Percentiles rank a stretch among this genome's conserved stretches.
phyloP scores from a whole-genome alignment of 495 filamentous ascomycete species.

The Podospora pseudocomata region DNA sequence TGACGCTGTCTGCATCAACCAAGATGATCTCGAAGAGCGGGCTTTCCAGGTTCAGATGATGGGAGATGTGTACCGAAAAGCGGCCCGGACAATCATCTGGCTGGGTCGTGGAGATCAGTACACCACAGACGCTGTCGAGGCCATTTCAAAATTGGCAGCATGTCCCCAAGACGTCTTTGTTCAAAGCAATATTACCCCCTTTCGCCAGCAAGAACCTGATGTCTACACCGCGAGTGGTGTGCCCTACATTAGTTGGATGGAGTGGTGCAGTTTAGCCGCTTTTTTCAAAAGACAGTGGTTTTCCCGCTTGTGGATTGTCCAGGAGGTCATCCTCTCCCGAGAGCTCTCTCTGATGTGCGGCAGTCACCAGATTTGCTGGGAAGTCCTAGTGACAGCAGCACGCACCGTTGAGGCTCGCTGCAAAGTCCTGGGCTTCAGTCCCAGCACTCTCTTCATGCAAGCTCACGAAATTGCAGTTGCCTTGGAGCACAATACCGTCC shows the following conservation, averaged over 20 bases:
- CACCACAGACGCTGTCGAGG: not conserved
- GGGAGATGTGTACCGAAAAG: slow-evolving; percentile 34
- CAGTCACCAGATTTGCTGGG: slow-evolving; percentile 3
- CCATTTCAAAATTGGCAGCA: slow-evolving; percentile 9
- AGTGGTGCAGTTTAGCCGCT: slow-evolving; percentile 17
- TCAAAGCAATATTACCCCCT: not conserved
- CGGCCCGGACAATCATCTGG: slow-evolving; percentile 34
- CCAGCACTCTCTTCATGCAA: slow-evolving; percentile 15
- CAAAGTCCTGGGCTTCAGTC: slow-evolving; percentile 10
- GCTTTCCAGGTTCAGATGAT: slow-evolving; percentile 34
- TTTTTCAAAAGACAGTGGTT: slow-evolving; percentile 19
- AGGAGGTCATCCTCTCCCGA: slow-evolving; percentile 16
- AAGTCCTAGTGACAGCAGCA: slow-evolving; percentile 8
- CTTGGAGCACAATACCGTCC: slow-evolving; percentile 13
- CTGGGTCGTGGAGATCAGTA: slow-evolving; percentile 26
- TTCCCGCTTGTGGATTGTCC: slow-evolving; percentile 17
- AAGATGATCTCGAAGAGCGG: slow-evolving; percentile 31
- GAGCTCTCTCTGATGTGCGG: slow-evolving; percentile 11
- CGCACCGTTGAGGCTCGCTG: slow-evolving; percentile 19
- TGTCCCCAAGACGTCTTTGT: not conserved
- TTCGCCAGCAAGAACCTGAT: not conserved
- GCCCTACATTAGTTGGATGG: slow-evolving; percentile 9
- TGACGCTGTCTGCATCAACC: slow-evolving; percentile 43
- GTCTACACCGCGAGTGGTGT: not conserved
- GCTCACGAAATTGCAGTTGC: slow-evolving; percentile 15